Conservation (phyloP, 2,329 filamentous ascomycete species). For the Cryphonectria naterciae region DNA sequence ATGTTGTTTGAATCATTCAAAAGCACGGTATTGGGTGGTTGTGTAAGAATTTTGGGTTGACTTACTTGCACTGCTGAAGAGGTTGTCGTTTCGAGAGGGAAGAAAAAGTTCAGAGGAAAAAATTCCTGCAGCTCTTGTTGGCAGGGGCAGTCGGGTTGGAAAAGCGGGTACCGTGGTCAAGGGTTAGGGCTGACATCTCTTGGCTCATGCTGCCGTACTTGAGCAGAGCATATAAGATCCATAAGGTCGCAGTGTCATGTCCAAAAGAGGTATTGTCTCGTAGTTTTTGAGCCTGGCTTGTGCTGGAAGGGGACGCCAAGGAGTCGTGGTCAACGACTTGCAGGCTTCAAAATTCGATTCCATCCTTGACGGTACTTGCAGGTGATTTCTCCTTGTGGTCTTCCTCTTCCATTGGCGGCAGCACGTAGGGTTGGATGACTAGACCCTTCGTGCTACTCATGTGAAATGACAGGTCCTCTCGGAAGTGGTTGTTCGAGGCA, state of each 20-base stretch:
- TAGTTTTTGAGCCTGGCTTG: too few species aligned
- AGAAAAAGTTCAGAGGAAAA: conserved; percentile 21
- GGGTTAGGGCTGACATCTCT: conserved; percentile 10
- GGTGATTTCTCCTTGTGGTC: conserved; percentile 47
- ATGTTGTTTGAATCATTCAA: conserved; percentile 50
- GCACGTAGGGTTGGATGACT: conserved; percentile 82
- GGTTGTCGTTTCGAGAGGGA: conserved; percentile 24
- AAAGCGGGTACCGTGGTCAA: too few species aligned
- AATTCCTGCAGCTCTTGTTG: conserved; percentile 10
- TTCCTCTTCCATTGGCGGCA: conserved; percentile 85
- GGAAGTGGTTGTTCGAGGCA: conserved; percentile 66
- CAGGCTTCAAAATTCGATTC: conserved; percentile 71
- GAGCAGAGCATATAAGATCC: neutral
- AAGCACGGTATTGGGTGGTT: neutral
- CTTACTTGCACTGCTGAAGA: conserved; percentile 34
- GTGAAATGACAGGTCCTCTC: conserved; percentile 89
- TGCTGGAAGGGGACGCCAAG: neutral
- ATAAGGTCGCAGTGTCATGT: neutral
- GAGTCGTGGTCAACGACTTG: too few species aligned
- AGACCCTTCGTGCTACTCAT: conserved; percentile 80
- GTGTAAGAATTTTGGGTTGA: conserved; percentile 12
- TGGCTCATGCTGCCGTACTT: neutral
- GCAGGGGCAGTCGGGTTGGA: neutral
- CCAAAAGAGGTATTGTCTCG: neutral
- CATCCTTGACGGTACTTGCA: conserved; percentile 62